These are phyloP conservation scores for Thalassiosira hispida DNA, from an alignment of 352 stramenopile species.

Conservation along the genomic window DNA sequence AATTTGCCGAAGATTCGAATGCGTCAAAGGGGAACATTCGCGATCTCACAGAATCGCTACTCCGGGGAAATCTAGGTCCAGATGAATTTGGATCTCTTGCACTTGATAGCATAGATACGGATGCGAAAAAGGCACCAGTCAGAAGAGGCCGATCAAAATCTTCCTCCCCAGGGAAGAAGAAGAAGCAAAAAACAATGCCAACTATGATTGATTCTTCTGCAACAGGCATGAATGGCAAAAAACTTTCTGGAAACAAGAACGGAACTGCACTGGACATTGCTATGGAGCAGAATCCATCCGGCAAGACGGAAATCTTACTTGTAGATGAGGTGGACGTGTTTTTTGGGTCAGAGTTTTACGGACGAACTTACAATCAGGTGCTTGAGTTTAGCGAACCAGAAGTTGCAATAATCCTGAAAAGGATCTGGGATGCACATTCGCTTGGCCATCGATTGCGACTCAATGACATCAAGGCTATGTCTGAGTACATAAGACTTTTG, in stretches of 20 bases:
- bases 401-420: conserved; percentile 57
- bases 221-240: not conserved
- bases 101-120: not conserved
- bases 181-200: conserved; percentile 12
- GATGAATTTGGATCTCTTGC: not conserved
- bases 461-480: conserved; percentile 55
- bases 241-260: not conserved
- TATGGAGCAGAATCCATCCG: not conserved
- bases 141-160: not conserved
- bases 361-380: conserved; percentile 67
- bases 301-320: conserved; percentile 69
- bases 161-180: not conserved
- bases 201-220: not conserved
- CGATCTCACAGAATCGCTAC: conserved; percentile 53
- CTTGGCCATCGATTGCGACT: conserved; percentile 47
- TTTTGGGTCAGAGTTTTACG: conserved; percentile 80
- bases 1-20: conserved; percentile 71
- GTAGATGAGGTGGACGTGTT: conserved; percentile 85
- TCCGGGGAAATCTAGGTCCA: conserved; percentile 30
- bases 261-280: not conserved
- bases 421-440: conserved; percentile 56
- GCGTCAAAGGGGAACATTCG: conserved; percentile 71
- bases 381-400: conserved; percentile 51
- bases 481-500: conserved; percentile 54
- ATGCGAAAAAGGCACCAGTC: not conserved